phyloP scores from a whole-genome alignment of 495 filamentous ascomycete species.

The Cudoniella acicularis region DNA sequence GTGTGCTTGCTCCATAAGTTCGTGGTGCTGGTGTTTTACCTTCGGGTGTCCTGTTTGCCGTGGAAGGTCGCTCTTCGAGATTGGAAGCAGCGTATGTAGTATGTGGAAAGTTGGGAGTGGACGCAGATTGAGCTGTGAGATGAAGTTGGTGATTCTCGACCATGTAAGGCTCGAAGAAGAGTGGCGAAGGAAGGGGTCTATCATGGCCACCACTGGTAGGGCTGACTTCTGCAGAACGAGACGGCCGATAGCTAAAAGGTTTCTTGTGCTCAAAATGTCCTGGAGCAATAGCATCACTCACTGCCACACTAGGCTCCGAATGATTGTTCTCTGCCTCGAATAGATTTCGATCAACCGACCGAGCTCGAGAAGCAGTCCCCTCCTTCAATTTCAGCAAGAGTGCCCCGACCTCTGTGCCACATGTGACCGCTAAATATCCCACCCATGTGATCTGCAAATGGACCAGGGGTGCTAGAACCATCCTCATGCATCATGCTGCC shows the following conservation, averaged over 20 bases:
- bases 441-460: slow-evolving; percentile 43
- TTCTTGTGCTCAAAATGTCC: slow-evolving; percentile 21
- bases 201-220: slow-evolving; percentile 12
- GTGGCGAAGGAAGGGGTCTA: slow-evolving; percentile 30
- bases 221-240: slow-evolving; percentile 15
- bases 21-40: slow-evolving; percentile 25
- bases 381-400: slow-evolving; percentile 32
- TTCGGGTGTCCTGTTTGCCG: slow-evolving; percentile 24
- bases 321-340: slow-evolving; percentile 55
- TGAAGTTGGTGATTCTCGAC: slow-evolving; percentile 32
- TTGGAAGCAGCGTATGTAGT: slow-evolving; percentile 15
- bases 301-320: slow-evolving; percentile 47
- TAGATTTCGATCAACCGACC: slow-evolving; percentile 53
- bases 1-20: slow-evolving; percentile 25
- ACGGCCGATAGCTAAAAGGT: slow-evolving; percentile 19
- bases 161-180: slow-evolving; percentile 32
- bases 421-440: slow-evolving; percentile 51
- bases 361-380: slow-evolving; percentile 36
- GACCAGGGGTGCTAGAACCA: slow-evolving; percentile 24
- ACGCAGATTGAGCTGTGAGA: slow-evolving; percentile 34
- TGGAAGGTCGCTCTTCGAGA: slow-evolving; percentile 24
- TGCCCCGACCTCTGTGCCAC: slow-evolving; percentile 18
- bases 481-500: slow-evolving; percentile 19
- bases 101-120: slow-evolving; percentile 43
- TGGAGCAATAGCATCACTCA: slow-evolving; percentile 31